Conservation (phyloP, 305 asterid species). For the Solanum hybrid region DNA sequence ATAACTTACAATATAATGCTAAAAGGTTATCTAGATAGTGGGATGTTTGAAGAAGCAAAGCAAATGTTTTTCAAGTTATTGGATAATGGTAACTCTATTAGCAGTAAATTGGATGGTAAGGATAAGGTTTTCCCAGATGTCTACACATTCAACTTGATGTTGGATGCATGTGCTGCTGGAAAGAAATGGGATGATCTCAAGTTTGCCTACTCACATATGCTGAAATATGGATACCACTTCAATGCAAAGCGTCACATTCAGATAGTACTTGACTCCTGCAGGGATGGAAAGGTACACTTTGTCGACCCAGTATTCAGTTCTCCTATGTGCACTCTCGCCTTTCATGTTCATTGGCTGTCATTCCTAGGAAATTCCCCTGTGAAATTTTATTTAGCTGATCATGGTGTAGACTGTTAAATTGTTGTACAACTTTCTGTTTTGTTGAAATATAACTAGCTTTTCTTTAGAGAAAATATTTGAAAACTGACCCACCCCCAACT, state of each 20-base stretch:
- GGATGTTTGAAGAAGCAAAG: slow-evolving; percentile 66
- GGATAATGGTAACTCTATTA: slow-evolving; percentile 34
- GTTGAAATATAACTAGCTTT: neutral
- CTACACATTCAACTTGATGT: slow-evolving; percentile 74
- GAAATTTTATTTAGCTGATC: neutral
- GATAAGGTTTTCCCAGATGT: slow-evolving; percentile 60
- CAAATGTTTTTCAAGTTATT: slow-evolving; percentile 44
- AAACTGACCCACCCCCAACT: neutral
- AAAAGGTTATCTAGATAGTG: slow-evolving; percentile 60
- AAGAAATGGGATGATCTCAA: slow-evolving; percentile 81
- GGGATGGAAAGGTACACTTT: slow-evolving; percentile 73
- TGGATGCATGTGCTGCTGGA: slow-evolving; percentile 54
- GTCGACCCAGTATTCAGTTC: neutral
- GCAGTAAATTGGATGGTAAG: slow-evolving; percentile 33
- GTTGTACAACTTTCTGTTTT: neutral
- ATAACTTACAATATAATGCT: slow-evolving; percentile 74
- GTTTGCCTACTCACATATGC: slow-evolving; percentile 58
- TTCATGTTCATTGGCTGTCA: neutral
- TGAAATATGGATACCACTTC: slow-evolving; percentile 65
- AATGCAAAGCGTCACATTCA: slow-evolving; percentile 74
- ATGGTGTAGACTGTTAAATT: neutral
- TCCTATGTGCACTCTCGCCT: neutral
- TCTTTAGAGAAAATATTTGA: neutral
- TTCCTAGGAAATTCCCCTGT: neutral
- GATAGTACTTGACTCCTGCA: slow-evolving; percentile 44